These are phyloP conservation scores for Aurinia saxatilis DNA, from an alignment of 345 rosid genomes.

Conservation along the genomic window DNA sequence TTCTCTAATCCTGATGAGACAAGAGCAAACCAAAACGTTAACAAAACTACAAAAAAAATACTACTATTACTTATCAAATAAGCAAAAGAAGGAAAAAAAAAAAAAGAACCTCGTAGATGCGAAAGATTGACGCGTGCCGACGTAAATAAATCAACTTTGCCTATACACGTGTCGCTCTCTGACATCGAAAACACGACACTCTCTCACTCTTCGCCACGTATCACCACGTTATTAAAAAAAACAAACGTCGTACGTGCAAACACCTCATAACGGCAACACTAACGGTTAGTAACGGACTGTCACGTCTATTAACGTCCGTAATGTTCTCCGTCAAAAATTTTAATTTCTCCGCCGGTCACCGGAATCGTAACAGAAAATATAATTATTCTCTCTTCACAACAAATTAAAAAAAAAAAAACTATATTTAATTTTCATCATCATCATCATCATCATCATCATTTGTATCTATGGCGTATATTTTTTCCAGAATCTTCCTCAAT, in stretches of 20 bases:
- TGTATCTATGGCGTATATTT: slow-evolving; percentile 15
- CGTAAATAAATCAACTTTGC: background rate
- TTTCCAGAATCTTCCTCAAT: slow-evolving; percentile 12
- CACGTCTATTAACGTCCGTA: background rate
- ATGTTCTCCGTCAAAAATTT: background rate
- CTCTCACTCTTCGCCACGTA: slow-evolving; percentile 16
- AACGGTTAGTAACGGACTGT: background rate
- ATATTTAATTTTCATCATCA: background rate
- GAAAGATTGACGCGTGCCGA: slow-evolving; percentile 3
- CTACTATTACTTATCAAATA: background rate
- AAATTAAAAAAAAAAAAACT: background rate
- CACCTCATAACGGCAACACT: too few species aligned
- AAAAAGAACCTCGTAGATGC: background rate
- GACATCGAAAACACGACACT: background rate
- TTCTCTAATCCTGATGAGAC: slow-evolving; percentile 4
- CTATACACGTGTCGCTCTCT: slow-evolving; percentile 3
- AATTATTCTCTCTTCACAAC: background rate
- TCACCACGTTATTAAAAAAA: background rate
- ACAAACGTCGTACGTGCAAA: slow-evolving; percentile 10
- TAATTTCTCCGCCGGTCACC: background rate
- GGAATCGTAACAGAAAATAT: background rate
- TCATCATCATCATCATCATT: background rate
- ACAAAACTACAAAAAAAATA: background rate
- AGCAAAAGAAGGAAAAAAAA: background rate
- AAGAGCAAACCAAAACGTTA: background rate